Conservation (phyloP, 495 filamentous ascomycete genomes). For the Talaromyces proteolyticus region DNA sequence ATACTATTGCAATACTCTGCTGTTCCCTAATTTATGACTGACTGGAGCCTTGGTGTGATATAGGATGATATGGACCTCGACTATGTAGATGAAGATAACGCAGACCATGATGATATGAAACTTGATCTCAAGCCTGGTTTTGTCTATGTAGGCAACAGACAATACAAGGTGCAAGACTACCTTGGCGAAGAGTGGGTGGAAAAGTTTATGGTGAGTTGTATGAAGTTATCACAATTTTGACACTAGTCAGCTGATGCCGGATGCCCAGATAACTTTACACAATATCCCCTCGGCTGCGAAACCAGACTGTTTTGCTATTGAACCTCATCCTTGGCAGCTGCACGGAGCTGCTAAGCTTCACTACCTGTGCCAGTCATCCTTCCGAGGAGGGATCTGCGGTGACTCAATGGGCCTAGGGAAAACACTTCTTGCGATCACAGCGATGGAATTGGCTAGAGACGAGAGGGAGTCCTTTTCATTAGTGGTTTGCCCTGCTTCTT, state of each 20-base stretch:
- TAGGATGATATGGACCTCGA: too few species aligned
- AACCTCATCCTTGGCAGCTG: neutral
- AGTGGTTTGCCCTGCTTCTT: neutral
- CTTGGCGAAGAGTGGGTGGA: neutral
- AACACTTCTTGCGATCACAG: neutral
- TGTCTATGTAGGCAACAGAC: neutral
- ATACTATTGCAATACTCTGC: too few species aligned
- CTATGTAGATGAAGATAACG: too few species aligned
- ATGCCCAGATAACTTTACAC: neutral
- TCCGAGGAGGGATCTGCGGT: neutral
- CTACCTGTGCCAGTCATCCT: neutral
- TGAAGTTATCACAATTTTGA: neutral
- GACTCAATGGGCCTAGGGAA: constrained; percentile 2
- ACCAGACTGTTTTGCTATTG: neutral
- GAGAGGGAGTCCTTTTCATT: neutral
- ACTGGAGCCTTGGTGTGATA: too few species aligned
- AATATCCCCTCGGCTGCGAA: neutral
- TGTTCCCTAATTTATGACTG: too few species aligned
- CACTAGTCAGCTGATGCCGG: neutral
- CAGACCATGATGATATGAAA: too few species aligned
- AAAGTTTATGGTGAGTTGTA: neutral
- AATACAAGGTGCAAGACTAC: neutral
- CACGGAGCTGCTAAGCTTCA: neutral
- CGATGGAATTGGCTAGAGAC: neutral
- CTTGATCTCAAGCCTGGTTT: too few species aligned